Base-by-base conservation (phyloP, 441 rosid genomes). In the Omphalea diandra region DNA sequence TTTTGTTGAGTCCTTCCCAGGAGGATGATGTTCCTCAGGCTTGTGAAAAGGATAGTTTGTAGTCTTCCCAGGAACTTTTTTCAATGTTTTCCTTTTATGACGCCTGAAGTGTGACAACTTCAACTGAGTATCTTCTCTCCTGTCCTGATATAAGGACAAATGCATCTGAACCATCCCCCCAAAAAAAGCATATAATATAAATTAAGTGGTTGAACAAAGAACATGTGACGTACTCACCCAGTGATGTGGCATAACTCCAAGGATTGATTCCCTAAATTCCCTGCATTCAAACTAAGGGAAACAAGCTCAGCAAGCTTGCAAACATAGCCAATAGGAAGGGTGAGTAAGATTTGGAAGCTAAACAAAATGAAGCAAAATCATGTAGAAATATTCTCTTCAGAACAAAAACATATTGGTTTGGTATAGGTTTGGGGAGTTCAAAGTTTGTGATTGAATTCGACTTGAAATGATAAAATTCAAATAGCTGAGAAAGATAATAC, bases 241-340 rank as follows among this genome's bases (percentile, higher is more conserved):
- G 67, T 88, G 93, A 87, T 96, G 99, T 0, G 98, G 99, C 97
- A 90, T 84, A 69, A 88, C 94, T 73, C 90, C 89, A 70, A 96
- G 88, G 75, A 96, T 78, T 73, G 99, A 93, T 87, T 96, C 98
- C 82, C 99, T 86, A 74, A 91, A 93, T 72, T 93, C 91, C 90
- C 98, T 90, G 93, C 99, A 96, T 73, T 90, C 97, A 80, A 85
- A 82, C 97, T 96, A 76, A 77, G 77, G 72, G 69, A 60, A 81
- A 78, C 56, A 72, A 32, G 77, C 69, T 82, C 74, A 88, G 82
- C 47, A 55, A 67, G 65, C 69, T 73, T 68, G 65, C 44, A 56
- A 67, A 75, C 49, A 78, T 29, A n/a, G 8, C 1, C 58, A 38
- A 41, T 6, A 67, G 17, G 74, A 36, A 63, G 49, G 62, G 38